Evolutionary conservation across 2,329 filamentous ascomycete species (phyloP), one percentile per base, ranked within the genome.

Genomic region (Nemania abortiva): DNA sequence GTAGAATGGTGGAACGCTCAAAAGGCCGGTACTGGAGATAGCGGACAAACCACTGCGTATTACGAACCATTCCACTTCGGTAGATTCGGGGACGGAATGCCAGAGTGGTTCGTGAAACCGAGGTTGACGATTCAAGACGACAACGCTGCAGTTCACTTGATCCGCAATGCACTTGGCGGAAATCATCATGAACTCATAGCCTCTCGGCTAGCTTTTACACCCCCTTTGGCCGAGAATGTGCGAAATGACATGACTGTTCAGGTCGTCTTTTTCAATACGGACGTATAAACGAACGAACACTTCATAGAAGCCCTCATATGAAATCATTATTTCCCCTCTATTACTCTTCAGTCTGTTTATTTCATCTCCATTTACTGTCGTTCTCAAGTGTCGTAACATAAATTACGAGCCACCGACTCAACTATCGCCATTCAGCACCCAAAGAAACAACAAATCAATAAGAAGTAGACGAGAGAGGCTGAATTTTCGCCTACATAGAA

Each of bases 211-310:
- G 52, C 52, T 27, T n/a, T 29, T 15, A 6, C 1, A 5, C 3
- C 54, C 10, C 34, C 54, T 6, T 42, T 13, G 2, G 42, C 18
- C 29, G 6, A 13, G 1, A 6, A 7, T 1, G 13, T 39, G 20
- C 50, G 61, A 18, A 37, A 63, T 34, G 29, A 63, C 11, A 63
- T 56, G 2, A 63, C 52, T 10, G 52, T 63, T 6, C 39, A 56
- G 18, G 61, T 63, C 2, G 6, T 63, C 3, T 29, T 56, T 27
- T 63, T 63, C 45, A 52, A 50, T n/a, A 20, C 9, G 10, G 24
- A 27, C 24, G n/a, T n/a, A n/a, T n/a, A n/a, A n/a, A n/a, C n/a
- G n/a, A n/a, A n/a, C n/a, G n/a, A 27, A 27, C 2, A 2, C 24
- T 5, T 27, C 24, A 27, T 27, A 27, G 5, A 27, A 27, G 24